These are phyloP conservation scores for Trypanosoma scelopori DNA, from an alignment of 208 protist species.

Conservation along the genomic window DNA sequence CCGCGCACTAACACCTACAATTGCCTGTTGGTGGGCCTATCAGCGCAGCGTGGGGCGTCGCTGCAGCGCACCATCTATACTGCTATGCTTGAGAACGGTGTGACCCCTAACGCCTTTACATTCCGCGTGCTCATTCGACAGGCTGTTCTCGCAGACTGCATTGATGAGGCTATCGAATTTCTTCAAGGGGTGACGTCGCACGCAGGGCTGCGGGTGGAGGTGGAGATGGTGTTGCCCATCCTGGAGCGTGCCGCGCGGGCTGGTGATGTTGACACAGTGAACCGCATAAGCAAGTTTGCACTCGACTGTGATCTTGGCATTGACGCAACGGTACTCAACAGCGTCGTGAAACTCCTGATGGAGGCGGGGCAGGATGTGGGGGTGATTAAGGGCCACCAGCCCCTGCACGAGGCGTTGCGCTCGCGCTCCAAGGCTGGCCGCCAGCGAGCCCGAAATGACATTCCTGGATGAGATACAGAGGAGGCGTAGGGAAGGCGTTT, in stretches of 20 bases:
- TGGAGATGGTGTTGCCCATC: constrained; percentile 87
- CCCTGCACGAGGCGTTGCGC: constrained; percentile 80
- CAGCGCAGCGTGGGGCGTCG: constrained; percentile 38
- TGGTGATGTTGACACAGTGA: constrained; percentile 76
- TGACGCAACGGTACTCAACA: constrained; percentile 63
- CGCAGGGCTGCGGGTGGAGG: constrained; percentile 75
- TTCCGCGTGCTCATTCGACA: constrained; percentile 86
- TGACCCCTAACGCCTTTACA: constrained; percentile 69
- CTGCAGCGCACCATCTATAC: constrained; percentile 65
- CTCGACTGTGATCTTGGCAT: constrained; percentile 87
- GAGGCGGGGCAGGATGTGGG: constrained; percentile 73
- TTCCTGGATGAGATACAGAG: constrained; percentile 20
- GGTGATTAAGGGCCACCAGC: constrained; percentile 68
- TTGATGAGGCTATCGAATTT: constrained; percentile 81
- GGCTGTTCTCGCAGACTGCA: constrained; percentile 60
- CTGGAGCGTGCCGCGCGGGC: constrained; percentile 75
- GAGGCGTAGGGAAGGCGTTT: neutral
- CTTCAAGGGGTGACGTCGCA: constrained; percentile 60
- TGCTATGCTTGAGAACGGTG: constrained; percentile 53
- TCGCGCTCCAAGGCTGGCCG: constrained; percentile 74
- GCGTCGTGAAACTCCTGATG: constrained; percentile 57
- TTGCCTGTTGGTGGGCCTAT: constrained; percentile 56
- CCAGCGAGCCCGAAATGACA: constrained; percentile 61
- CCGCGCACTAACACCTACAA: constrained; percentile 79
- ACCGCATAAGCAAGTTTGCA: constrained; percentile 70